These are phyloP conservation scores for Glarea lozoyensis DNA, from an alignment of 495 filamentous ascomycete species.

Conservation along the genomic window DNA sequence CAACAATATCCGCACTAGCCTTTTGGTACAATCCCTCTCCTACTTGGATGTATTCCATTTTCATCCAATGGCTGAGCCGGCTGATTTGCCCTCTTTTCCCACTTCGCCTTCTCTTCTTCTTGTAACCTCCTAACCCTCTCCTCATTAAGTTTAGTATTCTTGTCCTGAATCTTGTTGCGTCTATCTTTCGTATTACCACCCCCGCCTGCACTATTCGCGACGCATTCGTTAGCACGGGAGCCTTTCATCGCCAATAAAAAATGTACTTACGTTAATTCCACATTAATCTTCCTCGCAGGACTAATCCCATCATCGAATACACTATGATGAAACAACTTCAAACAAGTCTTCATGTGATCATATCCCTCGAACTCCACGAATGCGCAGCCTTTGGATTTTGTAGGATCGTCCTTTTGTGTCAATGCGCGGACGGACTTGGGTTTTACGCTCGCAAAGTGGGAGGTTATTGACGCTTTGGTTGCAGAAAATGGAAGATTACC, in stretches of 20 bases:
- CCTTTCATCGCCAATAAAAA: no score
- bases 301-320: slow-evolving; percentile 61
- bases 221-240: no score
- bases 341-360: slow-evolving; percentile 88
- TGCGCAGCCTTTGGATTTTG: slow-evolving; percentile 73
- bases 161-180: slow-evolving; percentile 65
- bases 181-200: slow-evolving; percentile 69
- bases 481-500: slow-evolving; percentile 80
- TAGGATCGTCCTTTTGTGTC: slow-evolving; percentile 57
- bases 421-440: slow-evolving; percentile 68
- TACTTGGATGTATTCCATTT: slow-evolving; percentile 48
- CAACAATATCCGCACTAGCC: no score
- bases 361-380: slow-evolving; percentile 89
- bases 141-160: slow-evolving; percentile 83
- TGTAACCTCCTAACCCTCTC: slow-evolving; percentile 50
- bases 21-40: no score
- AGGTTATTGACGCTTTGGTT: slow-evolving; percentile 51
- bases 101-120: slow-evolving; percentile 40
- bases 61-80: slow-evolving; percentile 26
- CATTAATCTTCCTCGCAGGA: slow-evolving; percentile 67
- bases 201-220: slow-evolving; percentile 53
- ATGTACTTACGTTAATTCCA: slow-evolving; percentile 81
- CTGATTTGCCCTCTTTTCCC: slow-evolving; percentile 26
- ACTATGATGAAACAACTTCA: slow-evolving; percentile 82
- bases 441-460: slow-evolving; percentile 69